Percentiles rank a stretch among this genome's conserved stretches.
Conservation (phyloP, 2,329 filamentous ascomycete species). For the Fusarium oligoseptatum region DNA sequence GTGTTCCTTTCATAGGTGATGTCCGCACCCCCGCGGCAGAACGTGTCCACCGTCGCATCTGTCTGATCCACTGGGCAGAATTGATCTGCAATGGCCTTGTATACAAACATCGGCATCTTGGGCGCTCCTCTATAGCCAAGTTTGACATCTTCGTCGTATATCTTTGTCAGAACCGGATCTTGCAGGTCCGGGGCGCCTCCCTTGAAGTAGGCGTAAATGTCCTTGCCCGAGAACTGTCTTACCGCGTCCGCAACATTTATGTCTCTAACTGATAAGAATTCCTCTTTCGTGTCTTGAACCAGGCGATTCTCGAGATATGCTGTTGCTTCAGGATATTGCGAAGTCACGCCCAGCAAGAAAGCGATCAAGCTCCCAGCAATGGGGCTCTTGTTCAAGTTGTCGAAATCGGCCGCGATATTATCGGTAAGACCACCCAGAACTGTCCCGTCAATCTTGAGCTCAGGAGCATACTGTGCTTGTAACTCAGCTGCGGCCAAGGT, state of each 20-base stretch:
- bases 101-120: constrained; percentile 62
- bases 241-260: constrained; percentile 30
- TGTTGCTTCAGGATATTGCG: constrained; percentile 31
- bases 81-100: constrained; percentile 64
- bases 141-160: constrained; percentile 48
- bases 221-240: constrained; percentile 31
- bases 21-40: constrained; percentile 56
- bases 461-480: constrained; percentile 26
- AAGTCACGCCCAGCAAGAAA: constrained; percentile 32
- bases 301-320: constrained; percentile 28
- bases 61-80: constrained; percentile 58
- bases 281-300: constrained; percentile 7
- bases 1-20: constrained; percentile 61
- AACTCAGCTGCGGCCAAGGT: constrained; percentile 36
- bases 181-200: constrained; percentile 44
- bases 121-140: constrained; percentile 56
- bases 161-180: constrained; percentile 26
- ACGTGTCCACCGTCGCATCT: constrained; percentile 56
- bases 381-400: constrained; percentile 27
- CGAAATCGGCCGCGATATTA: constrained; percentile 23
- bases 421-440: constrained; percentile 40
- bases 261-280: constrained; percentile 16
- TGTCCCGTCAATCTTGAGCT: constrained; percentile 18
- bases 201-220: constrained; percentile 49
- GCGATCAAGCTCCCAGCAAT: constrained; percentile 28